A percentile compares a stretch with the other conserved stretches of the same genome.
Conservation (phyloP, 768 basidiomycete genomes). For the Lactifluus hygrophoroides region DNA sequence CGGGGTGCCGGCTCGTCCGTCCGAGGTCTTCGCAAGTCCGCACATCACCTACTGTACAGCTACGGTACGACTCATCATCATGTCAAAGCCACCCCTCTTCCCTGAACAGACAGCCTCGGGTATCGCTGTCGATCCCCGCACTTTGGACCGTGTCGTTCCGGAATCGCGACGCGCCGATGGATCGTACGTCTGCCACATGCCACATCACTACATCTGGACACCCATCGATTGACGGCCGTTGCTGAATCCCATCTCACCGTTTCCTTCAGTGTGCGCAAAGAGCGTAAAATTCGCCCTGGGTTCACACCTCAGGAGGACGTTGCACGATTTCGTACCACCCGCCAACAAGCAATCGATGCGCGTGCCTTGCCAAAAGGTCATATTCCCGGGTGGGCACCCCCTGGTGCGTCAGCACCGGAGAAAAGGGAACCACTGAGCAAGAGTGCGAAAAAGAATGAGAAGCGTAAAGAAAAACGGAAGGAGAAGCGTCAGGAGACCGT, state of each 20-base stretch:
- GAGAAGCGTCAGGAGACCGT: slow-evolving; percentile 56
- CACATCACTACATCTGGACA: not conserved
- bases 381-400: slow-evolving; percentile 60
- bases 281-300: slow-evolving; percentile 83
- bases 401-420: slow-evolving; percentile 41
- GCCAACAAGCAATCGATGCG: slow-evolving; percentile 64
- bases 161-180: slow-evolving; percentile 78
- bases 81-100: slow-evolving; percentile 52
- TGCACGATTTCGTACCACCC: slow-evolving; percentile 71
- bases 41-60: not conserved
- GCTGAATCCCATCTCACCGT: not conserved
- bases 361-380: slow-evolving; percentile 65
- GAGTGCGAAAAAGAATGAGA: slow-evolving; percentile 68
- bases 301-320: slow-evolving; percentile 95
- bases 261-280: slow-evolving; percentile 63
- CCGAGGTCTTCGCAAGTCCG: not conserved
- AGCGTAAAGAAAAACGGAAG: slow-evolving; percentile 71
- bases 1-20: no score
- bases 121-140: slow-evolving; percentile 78
- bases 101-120: slow-evolving; percentile 66
- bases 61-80: no score
- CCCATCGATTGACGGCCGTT: slow-evolving; percentile 2
- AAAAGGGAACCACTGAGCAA: slow-evolving; percentile 32
- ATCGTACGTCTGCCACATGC: slow-evolving; percentile 51
- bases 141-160: slow-evolving; percentile 82